Base-by-base conservation (phyloP, 2,329 filamentous ascomycete species). In the Hyphodiscus sp. region DNA sequence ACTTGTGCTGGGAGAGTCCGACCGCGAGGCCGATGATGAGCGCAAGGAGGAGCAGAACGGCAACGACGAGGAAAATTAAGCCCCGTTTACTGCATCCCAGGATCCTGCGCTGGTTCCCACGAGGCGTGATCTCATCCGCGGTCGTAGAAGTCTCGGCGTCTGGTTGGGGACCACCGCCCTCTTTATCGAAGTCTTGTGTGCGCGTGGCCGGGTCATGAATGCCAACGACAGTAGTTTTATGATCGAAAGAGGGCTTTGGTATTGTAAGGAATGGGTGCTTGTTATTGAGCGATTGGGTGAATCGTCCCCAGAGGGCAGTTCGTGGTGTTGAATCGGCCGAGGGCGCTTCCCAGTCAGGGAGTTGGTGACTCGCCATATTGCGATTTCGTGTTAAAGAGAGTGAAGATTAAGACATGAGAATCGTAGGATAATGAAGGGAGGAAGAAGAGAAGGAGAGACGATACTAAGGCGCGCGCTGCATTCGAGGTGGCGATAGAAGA, bases 1-100 rank as follows among this genome's bases (percentile, higher is more conserved):
- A 61, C 60, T 49, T 56, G 47, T 58, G 57, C 50, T 59, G 56
- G 42, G 44, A 51, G 20, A 71, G 53, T 7, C 70, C 69, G 38
- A 67, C 65, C 13, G 65, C 64, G 29, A 72, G 55, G 5, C 67
- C 69, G 42, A 71, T 63, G 4, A 68, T 64, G 29, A 71, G 52
- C 2, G 57, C 60, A n/a, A 71, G 57, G 7, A 71, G 48, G 20
- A 65, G 38, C 2, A 50, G 5, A 47, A 47, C 30, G 45, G 46
- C 42, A 45, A 41, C 41, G 49, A 54, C 30, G 23, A 52, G 30
- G 11, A 54, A 4, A 15, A 58, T 30, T 9, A 60, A 56, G 3
- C 50, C 48, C 42, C 55, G 58, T n/a, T 59, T 53, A 20, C 52
- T 57, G 8, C 53, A 38, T 19, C 59, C 56, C 41, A 61, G 53